These are phyloP conservation scores for Amniculicola lignicola DNA, from an alignment of 495 filamentous ascomycete species.

Conservation along the genomic window DNA sequence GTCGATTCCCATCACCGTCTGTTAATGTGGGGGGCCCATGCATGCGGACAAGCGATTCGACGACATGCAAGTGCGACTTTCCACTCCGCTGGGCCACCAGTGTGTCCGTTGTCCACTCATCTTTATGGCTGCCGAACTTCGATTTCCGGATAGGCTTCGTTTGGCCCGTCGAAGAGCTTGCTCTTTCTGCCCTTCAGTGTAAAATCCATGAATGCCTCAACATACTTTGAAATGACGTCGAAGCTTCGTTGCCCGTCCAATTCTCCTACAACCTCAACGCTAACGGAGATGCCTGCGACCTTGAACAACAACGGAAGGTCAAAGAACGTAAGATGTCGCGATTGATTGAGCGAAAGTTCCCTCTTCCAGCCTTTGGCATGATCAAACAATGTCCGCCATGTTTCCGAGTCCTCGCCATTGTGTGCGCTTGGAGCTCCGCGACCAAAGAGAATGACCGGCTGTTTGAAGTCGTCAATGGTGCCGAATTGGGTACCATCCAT, in stretches of 20 bases:
- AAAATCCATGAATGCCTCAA: constrained; percentile 17
- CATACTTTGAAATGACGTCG: constrained; percentile 5
- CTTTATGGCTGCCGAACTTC: background rate
- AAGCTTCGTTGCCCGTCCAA: constrained; percentile 8
- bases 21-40: too few relatives aligned
- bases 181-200: constrained; percentile 9
- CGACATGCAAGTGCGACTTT: too few relatives aligned
- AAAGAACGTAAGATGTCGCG: constrained; percentile 9
- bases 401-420: constrained; percentile 9
- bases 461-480: background rate
- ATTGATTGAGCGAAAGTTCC: constrained; percentile 10
- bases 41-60: too few relatives aligned
- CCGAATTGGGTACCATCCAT: constrained; percentile 45
- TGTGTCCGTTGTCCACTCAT: background rate
- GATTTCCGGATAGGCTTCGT: constrained; percentile 7
- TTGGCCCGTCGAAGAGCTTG: background rate
- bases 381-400: constrained; percentile 8
- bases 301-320: constrained; percentile 12
- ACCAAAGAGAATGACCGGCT: constrained; percentile 21
- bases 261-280: background rate
- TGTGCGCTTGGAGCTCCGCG: constrained; percentile 9
- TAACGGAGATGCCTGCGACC: background rate
- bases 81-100: background rate
- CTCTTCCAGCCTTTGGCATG: constrained; percentile 13
- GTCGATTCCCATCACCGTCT: too few relatives aligned